Percentiles rank a stretch among this genome's conserved stretches.
Evolutionary conservation across 2,329 filamentous ascomycete genomes (phyloP).

Genomic region (Mycosphaerelloides madeirae): DNA sequence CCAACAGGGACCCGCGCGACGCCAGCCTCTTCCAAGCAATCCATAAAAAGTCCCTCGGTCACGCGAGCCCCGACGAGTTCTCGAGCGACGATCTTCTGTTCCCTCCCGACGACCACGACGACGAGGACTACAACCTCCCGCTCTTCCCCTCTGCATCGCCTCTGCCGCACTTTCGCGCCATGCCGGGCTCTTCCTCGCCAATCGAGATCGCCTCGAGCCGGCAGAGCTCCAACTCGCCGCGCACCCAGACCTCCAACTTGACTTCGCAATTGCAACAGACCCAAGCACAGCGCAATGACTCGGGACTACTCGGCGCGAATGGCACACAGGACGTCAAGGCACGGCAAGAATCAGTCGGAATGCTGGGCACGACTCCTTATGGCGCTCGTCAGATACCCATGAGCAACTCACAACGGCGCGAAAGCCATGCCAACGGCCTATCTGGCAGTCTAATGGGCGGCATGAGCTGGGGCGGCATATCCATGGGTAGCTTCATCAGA

Average conservation of each 20-base stretch:
- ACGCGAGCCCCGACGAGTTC: constrained; percentile 22
- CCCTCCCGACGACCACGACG: constrained; percentile 24
- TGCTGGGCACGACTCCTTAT: constrained; percentile 49
- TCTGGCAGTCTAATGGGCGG: constrained; percentile 63
- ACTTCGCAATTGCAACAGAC: constrained; percentile 55
- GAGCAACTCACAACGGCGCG: constrained; percentile 48
- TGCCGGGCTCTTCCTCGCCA: constrained; percentile 52
- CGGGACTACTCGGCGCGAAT: constrained; percentile 5
- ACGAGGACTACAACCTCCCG: constrained; percentile 10
- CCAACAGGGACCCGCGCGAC: constrained; percentile 11
- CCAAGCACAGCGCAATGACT: constrained; percentile 35
- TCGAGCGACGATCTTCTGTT: constrained; percentile 31
- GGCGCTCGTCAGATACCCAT: constrained; percentile 59
- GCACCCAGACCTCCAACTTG: constrained; percentile 59
- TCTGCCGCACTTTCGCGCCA: constrained; percentile 32
- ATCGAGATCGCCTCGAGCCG: constrained; percentile 55
- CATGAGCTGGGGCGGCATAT: constrained; percentile 96
- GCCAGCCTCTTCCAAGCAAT: constrained; percentile 16
- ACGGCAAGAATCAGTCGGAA: constrained; percentile 53
- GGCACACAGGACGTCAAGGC: constrained; percentile 28
- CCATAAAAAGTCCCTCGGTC: constrained; percentile 14
- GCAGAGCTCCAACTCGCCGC: constrained; percentile 54
- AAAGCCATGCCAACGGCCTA: constrained; percentile 48
- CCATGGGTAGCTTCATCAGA: constrained; percentile 92
- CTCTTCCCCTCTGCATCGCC: constrained; percentile 23